These are phyloP conservation scores for Kuraishia ogatae DNA, from an alignment of 805 yeast species.

Conservation along the genomic window DNA sequence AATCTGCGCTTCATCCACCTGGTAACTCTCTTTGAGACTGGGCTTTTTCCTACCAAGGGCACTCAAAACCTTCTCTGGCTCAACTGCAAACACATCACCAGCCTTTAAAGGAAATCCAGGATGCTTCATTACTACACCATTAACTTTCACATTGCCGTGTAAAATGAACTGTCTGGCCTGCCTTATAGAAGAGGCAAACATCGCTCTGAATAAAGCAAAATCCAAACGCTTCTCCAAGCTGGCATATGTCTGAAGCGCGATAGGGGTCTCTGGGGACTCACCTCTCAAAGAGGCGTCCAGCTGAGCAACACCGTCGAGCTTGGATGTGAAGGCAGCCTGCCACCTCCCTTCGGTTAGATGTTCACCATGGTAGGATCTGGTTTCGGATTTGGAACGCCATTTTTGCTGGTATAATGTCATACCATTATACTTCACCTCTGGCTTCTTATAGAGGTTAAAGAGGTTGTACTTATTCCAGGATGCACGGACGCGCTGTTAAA, in stretches of 20 bases:
- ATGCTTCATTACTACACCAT: conserved; percentile 69
- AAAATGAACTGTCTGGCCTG: conserved; percentile 88
- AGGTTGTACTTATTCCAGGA: conserved; percentile 89
- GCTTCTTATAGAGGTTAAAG: conserved; percentile 79
- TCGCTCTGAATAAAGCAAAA: conserved; percentile 80
- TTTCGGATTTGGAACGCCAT: conserved; percentile 85
- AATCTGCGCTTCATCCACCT: conserved; percentile 65
- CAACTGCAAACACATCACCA: conserved; percentile 83
- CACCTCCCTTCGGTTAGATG: conserved; percentile 78
- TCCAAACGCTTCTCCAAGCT: conserved; percentile 84
- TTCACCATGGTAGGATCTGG: conserved; percentile 95
- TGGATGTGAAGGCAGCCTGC: conserved; percentile 60
- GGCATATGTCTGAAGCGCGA: conserved; percentile 82
- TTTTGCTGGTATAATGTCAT: conserved; percentile 84
- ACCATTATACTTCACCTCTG: conserved; percentile 41
- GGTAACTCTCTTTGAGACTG: conserved; percentile 53
- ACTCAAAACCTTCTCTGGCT: conserved; percentile 74
- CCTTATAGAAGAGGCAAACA: conserved; percentile 89
- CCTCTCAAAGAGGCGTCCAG: conserved; percentile 74
- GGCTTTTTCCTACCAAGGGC: conserved; percentile 89
- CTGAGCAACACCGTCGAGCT: conserved; percentile 80
- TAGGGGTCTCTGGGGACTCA: conserved; percentile 57
- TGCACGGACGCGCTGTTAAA: conserved; percentile 52
- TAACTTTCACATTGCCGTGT: conserved; percentile 76
- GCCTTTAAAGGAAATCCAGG: conserved; percentile 72